phyloP scores from a whole-genome alignment of 805 yeast species.

The Saturnispora saitoi region DNA sequence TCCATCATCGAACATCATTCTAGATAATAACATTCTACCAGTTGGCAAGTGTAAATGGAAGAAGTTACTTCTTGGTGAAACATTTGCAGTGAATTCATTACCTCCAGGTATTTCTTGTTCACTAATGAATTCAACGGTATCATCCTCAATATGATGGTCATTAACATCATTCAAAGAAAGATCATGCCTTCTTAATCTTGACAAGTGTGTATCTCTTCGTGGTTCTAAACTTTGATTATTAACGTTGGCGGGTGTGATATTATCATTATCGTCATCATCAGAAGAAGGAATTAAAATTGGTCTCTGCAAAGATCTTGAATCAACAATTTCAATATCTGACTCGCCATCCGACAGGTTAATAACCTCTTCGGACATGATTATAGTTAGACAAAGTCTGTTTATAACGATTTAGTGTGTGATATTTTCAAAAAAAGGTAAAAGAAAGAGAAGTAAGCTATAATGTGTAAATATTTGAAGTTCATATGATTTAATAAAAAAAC shows the following conservation, averaged over 20 bases:
- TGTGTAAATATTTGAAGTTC: neutral
- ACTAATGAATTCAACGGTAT: slow-evolving; percentile 12
- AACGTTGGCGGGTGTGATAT: no score
- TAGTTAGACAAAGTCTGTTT: neutral
- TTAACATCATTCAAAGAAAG: neutral
- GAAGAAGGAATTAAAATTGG: slow-evolving; percentile 2
- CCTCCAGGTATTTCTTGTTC: slow-evolving; percentile 16
- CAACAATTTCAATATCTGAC: slow-evolving; percentile 15
- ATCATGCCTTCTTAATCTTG: neutral
- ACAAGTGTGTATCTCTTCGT: neutral
- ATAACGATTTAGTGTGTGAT: neutral
- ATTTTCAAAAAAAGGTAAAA: neutral
- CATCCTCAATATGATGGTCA: neutral
- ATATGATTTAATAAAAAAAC: neutral
- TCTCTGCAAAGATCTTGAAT: neutral
- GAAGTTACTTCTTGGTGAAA: neutral
- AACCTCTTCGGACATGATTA: neutral
- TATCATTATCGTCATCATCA: neutral
- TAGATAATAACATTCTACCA: slow-evolving; percentile 1
- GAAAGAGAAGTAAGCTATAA: neutral
- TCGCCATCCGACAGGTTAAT: neutral
- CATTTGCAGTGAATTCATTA: slow-evolving; percentile 5
- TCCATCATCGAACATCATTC: neutral
- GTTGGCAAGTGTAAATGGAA: slow-evolving; percentile 6
- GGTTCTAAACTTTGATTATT: neutral